Evolutionary conservation across 495 filamentous ascomycete species (phyloP), one percentile per base, ranked within the genome.

Genomic region (Penicillium simplicissimum): DNA sequence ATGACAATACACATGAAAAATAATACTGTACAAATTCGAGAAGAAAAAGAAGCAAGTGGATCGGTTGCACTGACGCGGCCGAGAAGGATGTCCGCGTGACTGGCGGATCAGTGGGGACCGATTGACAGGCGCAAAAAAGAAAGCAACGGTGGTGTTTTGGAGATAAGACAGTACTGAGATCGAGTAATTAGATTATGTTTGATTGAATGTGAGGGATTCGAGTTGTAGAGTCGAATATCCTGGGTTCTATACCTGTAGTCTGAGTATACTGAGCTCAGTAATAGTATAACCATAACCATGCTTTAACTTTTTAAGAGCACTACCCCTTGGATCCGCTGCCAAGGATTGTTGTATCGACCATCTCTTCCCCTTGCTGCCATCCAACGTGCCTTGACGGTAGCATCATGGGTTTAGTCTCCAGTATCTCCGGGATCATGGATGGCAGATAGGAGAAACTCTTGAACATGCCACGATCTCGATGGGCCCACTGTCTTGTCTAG

Each of bases 81-180:
- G 21, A 37, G 53, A 56, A 53, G 21, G 52, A 52, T 33, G 49
- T 43, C 66, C 74, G 73, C 73, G 74, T 78, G 76, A 78, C 74
- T 70, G 56, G 72, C 64, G 59, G 68, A 73, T 77, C 73, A 63
- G 59, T 62, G 61, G 67, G 52, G 55, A 51, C 51, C 25, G 28
- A 42, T 57, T 40, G 55, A 42, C 28, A 28, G 55, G 10, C 36
- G 34, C 34, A 14, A 23, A 13, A 38, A 34, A 36, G 3, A 23
- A 15, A 21, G 21, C 4, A 19, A 23, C 28, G 28, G 28, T 31
- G 28, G 2, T 5, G 28, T 5, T 5, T 7, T 31, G 28, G 28
- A 7, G 6, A 31, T 31, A 31, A 31, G 28, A 31, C 6, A 31
- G 2, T 31, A 31, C 28, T 31, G 28, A 31, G 28, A 31, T 31